A percentile compares a stretch with the other conserved stretches of the same genome.
phyloP scores from a whole-genome alignment of 2,329 filamentous ascomycete genomes.

The Neophaeococcomyces aloes region DNA sequence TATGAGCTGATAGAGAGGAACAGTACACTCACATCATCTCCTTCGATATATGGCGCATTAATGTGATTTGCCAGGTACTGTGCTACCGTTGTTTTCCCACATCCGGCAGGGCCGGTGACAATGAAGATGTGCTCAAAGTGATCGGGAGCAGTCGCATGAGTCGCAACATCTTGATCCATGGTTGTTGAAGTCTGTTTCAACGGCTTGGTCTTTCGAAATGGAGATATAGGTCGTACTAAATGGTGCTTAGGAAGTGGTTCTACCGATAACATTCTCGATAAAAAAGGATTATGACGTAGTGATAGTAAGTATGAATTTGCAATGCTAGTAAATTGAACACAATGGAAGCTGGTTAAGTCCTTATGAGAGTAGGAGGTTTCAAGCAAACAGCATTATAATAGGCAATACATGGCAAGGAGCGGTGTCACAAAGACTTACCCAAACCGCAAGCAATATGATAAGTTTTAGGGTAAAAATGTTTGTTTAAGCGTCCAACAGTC shows the following conservation, averaged over 20 bases:
- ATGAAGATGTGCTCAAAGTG: constrained; percentile 62
- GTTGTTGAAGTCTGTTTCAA: constrained; percentile 11
- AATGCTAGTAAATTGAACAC: too few relatives aligned
- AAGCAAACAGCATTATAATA: too few relatives aligned
- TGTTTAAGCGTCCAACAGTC: too few relatives aligned
- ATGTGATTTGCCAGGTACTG: constrained; percentile 53
- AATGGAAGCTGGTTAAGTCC: constrained; percentile 9
- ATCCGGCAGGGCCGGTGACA: constrained; percentile 67
- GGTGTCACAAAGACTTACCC: too few relatives aligned
- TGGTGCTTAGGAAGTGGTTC: constrained; percentile 20
- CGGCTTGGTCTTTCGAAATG: constrained; percentile 8
- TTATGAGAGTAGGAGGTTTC: too few relatives aligned
- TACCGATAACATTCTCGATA: constrained; percentile 31
- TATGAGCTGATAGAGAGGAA: constrained; percentile 1
- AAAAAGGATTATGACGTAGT: constrained; percentile 4
- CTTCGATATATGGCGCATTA: constrained; percentile 61
- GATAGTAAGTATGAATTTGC: constrained; percentile 1
- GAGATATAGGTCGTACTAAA: constrained; percentile 11
- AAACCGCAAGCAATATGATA: too few relatives aligned
- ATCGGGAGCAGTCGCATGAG: constrained; percentile 10
- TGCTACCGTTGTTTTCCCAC: constrained; percentile 68
- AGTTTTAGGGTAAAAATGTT: too few relatives aligned
- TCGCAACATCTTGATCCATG: constrained; percentile 8
- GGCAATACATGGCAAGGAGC: too few relatives aligned
- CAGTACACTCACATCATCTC: constrained; percentile 55